Evolutionary conservation across 371 early-diverging fungal species (phyloP), one percentile per base, ranked within the genome.

Genomic region (Lichtheimia ornata): DNA sequence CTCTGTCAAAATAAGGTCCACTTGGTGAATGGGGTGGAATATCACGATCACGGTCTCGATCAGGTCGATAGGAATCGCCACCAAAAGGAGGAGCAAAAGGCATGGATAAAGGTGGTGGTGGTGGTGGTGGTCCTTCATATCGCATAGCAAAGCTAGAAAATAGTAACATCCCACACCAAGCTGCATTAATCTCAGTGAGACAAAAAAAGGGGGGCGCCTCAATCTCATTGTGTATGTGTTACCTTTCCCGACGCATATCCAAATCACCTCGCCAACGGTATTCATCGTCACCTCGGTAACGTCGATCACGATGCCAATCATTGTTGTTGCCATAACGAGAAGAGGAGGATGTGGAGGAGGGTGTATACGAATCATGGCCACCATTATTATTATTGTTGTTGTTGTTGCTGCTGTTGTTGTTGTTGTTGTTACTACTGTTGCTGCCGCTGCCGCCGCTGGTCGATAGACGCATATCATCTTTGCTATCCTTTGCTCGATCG

Each of bases 41-140:
- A 42, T 71, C 69, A n/a, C 80, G 71, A 27, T 81, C 79, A 54
- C 72, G 65, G 14, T 72, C 71, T 28, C 77, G 65, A 22, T 75
- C 79, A 20, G 78, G 82, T 58, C 82, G 65, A 27, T 81, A 81
- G 5, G 81, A 75, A 45, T 81, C 81, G 1, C 75, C 74, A 15
- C 74, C 73, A 65, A 71, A 80, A 13, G 76, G 68, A n/a, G 74
- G 70, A 14, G 58, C 35, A 42, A 40, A 51, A 17, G 63, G 56
- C 40, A 57, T 50, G 69, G 75, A 54, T 71, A 69, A 40, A 7
- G 61, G 53, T n/a, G 61, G 61, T n/a, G 61, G 54, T 4, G 70
- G 63, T 14, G 70, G 50, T 35, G 28, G 28, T 28, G 28, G 28
- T 28, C 28, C 35, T 35, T 35, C 35, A 35, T 35, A 35, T 9